Base-by-base conservation (phyloP, 352 stramenopile species). In the Thraustochytrium striatum region DNA sequence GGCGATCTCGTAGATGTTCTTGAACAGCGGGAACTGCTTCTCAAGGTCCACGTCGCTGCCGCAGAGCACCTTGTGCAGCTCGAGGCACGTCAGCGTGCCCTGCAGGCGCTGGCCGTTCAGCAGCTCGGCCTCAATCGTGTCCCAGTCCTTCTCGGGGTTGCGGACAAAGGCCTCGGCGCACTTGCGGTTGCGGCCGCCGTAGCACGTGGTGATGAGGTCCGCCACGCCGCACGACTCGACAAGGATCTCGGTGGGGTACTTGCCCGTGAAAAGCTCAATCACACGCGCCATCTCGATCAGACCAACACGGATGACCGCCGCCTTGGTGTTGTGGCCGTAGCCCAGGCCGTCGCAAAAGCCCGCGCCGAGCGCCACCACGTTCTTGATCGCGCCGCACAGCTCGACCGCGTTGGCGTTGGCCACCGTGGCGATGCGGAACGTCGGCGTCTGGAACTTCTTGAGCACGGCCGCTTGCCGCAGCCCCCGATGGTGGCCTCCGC, bases 31-130 rank as follows among this genome's bases (percentile, higher is more conserved):
- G 84, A 98, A 98, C n/a, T n/a, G n/a, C n/a, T n/a, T n/a, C n/a
- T n/a, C n/a, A 41, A 82, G 28, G 57, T 83, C 61, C 33, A 32
- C 69, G 25, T 33, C 65, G 43, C 35, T 61, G 69, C 83, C 86
- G 81, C 95, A 85, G 69, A 98, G 89, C 52, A 98, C 88, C 11
- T 84, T 79, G 83, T 93, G 93, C n/a, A 97, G 93, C 84, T 98
- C 93, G 86, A 96, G 92, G 38, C 89, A 87, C 0, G 95, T 96
- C 9, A 93, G 87, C 57, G 94, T 97, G 41, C 94, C 95, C 89
- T 99, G 95, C 57, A 99, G 87, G 87, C 98, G 98, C 87, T 98
- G 95, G 35, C 95, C 95, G 82, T 96, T 93, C n/a, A 99, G 85
- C 80, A 98, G 83, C 57, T 95, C 88, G 50, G 86, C 85, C 88